Conservation (phyloP, 1,284 basidiomycete species). For the Heterobasidion parviporum region DNA sequence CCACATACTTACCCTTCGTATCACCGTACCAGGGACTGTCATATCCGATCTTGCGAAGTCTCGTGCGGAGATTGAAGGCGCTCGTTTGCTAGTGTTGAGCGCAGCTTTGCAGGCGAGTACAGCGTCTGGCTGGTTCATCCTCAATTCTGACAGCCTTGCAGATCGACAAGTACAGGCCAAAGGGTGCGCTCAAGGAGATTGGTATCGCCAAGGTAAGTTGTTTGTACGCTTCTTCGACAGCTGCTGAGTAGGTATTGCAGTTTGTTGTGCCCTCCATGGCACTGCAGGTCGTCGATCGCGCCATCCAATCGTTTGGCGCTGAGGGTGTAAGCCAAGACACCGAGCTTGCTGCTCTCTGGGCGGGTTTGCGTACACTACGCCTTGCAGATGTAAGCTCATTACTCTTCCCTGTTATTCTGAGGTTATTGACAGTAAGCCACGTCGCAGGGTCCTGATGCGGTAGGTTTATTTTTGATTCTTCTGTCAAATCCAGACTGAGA, state of each 20-base stretch:
- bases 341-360: constrained; percentile 73
- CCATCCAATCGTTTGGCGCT: constrained; percentile 92
- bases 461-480: constrained; percentile 15
- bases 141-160: constrained; percentile 19
- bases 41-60: constrained; percentile 87
- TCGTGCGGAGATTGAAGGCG: constrained; percentile 87
- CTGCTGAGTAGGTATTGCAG: constrained; percentile 27
- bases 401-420: neutral
- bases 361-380: constrained; percentile 78
- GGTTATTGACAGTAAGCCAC: neutral
- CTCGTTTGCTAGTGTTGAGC: constrained; percentile 82
- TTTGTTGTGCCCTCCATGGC: constrained; percentile 91
- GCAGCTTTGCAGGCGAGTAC: constrained; percentile 77
- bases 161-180: constrained; percentile 88
- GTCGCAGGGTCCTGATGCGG: constrained; percentile 76
- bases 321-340: constrained; percentile 93
- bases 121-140: neutral
- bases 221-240: neutral
- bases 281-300: constrained; percentile 81
- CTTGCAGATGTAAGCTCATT: constrained; percentile 71
- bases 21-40: constrained; percentile 58
- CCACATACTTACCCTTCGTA: neutral
- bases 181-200: constrained; percentile 95
- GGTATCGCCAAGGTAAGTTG: constrained; percentile 84
- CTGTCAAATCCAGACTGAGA: constrained; percentile 5